A percentile compares a stretch with the other conserved stretches of the same genome.
phyloP scores from a whole-genome alignment of 2,329 filamentous ascomycete genomes.

The Fusarium robinianum region DNA sequence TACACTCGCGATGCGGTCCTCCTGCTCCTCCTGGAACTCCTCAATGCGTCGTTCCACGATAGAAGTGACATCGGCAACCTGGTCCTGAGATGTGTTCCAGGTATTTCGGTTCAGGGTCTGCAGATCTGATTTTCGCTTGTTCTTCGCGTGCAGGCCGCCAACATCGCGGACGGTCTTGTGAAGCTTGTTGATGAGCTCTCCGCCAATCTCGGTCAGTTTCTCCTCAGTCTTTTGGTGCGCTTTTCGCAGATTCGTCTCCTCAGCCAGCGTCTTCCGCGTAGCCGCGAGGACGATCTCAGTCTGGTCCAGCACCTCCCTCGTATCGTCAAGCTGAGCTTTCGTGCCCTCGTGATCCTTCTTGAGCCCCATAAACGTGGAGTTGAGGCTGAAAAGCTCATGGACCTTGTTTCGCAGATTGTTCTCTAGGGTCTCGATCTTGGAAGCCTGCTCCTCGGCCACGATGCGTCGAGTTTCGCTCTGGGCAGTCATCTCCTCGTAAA shows the following conservation, averaged over 20 bases:
- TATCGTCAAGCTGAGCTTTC: slow-evolving; percentile 72
- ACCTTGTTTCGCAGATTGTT: slow-evolving; percentile 89
- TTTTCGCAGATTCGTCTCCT: slow-evolving; percentile 78
- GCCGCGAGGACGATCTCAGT: slow-evolving; percentile 82
- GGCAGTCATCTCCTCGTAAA: slow-evolving; percentile 87
- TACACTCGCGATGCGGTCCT: slow-evolving; percentile 68
- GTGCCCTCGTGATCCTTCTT: slow-evolving; percentile 89
- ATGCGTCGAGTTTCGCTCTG: slow-evolving; percentile 92
- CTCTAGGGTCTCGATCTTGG: slow-evolving; percentile 92
- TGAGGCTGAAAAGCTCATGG: slow-evolving; percentile 86
- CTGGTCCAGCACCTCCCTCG: slow-evolving; percentile 80
- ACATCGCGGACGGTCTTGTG: slow-evolving; percentile 80
- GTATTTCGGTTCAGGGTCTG: slow-evolving; percentile 77
- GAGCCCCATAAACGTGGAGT: slow-evolving; percentile 81
- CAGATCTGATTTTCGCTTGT: slow-evolving; percentile 81
- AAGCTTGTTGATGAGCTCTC: slow-evolving; percentile 76
- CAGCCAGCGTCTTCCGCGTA: slow-evolving; percentile 74
- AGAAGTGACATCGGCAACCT: slow-evolving; percentile 76
- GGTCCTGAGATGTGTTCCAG: slow-evolving; percentile 76
- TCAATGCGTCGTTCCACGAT: slow-evolving; percentile 77
- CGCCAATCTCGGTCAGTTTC: slow-evolving; percentile 73
- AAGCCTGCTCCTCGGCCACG: slow-evolving; percentile 86
- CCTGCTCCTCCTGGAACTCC: slow-evolving; percentile 73
- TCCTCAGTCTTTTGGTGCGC: slow-evolving; percentile 87
- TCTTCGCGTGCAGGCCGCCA: slow-evolving; percentile 80